Percentiles rank a stretch among this genome's conserved stretches.
These are phyloP conservation scores for Penicillium aurantiogriseum DNA, from an alignment of 2,329 filamentous ascomycete species.

Conservation along the genomic window DNA sequence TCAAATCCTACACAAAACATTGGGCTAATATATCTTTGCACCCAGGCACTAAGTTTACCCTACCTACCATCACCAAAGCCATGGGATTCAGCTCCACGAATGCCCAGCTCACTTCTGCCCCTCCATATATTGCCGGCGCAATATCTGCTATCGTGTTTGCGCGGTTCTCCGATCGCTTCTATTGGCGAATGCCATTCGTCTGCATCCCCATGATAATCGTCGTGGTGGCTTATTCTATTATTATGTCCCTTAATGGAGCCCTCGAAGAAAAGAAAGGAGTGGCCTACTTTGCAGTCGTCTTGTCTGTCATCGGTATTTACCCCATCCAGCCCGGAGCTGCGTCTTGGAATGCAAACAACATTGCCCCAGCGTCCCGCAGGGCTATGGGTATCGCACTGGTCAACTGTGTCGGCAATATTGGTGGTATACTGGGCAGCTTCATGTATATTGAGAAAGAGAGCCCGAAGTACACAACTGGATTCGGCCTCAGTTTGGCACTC, in stretches of 20 bases:
- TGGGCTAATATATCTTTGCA: constrained; percentile 24
- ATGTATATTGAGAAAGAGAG: constrained; percentile 25
- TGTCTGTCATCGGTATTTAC: constrained; percentile 26
- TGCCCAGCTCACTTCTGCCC: constrained; percentile 34
- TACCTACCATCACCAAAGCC: constrained; percentile 40
- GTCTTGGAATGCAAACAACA: constrained; percentile 28
- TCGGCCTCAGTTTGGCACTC: constrained; percentile 22
- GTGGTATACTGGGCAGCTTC: constrained; percentile 26
- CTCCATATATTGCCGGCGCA: constrained; percentile 28
- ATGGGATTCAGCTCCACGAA: constrained; percentile 37
- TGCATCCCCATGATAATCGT: constrained; percentile 17
- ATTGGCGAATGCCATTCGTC: constrained; percentile 29
- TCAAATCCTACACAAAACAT: constrained; percentile 12
- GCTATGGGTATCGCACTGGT: constrained; percentile 24
- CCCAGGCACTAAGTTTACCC: constrained; percentile 38
- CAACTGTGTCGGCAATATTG: constrained; percentile 25
- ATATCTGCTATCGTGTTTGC: constrained; percentile 26
- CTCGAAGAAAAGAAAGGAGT: constrained; percentile 21
- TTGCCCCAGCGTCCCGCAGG: constrained; percentile 23
- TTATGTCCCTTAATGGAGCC: constrained; percentile 23
- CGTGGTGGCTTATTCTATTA: constrained; percentile 18
- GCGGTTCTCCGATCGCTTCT: constrained; percentile 23
- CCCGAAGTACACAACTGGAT: constrained; percentile 24
- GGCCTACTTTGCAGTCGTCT: constrained; percentile 25
- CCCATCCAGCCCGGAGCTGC: constrained; percentile 27